Base-by-base conservation (phyloP, 176 grass and related monocot species). In the Melocanna baccifera region DNA sequence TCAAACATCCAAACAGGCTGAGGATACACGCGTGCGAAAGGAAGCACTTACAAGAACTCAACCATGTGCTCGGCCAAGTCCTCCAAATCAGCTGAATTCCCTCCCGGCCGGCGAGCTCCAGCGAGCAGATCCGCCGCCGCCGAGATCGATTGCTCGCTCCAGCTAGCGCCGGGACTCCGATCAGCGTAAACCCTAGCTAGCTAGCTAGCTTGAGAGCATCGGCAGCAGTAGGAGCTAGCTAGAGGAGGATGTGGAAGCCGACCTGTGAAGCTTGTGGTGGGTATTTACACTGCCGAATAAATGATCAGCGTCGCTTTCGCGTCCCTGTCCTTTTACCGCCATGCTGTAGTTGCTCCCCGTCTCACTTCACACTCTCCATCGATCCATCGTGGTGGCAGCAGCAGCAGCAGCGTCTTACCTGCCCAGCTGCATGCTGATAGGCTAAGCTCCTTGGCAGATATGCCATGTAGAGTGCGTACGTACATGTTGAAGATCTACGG, bases 221-320 rank as follows among this genome's bases (percentile, higher is more conserved):
- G 55, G 88, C 13, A 39, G 70, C 26, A 55, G 55, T 45, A 30
- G 43, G 28, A 40, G 52, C 73, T 76, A 83, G 69, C 29, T 72
- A 28, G 80, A 79, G 88, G 83, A 67, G 80, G 84, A 90, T 83
- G 84, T 66, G 84, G 83, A 89, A 89, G 77, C 71, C 62, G 52
- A 89, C 77, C 71, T 75, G 84, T 76, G 88, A 77, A 57, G 73
- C 47, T 67, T 90, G 79, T 90, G 83, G 88, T 78, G 88, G 59
- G 48, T 79, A 87, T 90, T 79, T 84, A 73, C 79, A 30, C 73
- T 82, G 74, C n/a, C 23, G 63, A 55, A 81, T 89, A 78, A 78
- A 90, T 90, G 88, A 74, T 83, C 84, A 36, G 74, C 84, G 79
- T 83, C 88, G 67, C 74, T 83, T 66, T 90, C 88, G 57, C 62